Percentiles rank a stretch among this genome's conserved stretches.
These are phyloP conservation scores for Podila horticola DNA, from an alignment of 192 early-diverging fungal genomes.

Conservation along the genomic window DNA sequence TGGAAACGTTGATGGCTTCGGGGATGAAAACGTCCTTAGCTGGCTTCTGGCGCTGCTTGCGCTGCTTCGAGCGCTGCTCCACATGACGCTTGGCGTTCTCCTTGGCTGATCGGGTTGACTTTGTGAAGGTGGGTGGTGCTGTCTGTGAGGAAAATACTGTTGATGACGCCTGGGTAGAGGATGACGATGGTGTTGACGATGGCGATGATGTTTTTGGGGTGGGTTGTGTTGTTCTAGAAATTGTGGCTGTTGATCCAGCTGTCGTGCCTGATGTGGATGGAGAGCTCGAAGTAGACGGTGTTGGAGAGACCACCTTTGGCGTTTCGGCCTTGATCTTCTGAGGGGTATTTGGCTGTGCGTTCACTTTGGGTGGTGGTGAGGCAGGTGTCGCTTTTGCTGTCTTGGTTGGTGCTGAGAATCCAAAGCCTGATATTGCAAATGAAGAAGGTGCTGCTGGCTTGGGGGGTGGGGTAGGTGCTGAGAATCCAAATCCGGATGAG, in stretches of 20 bases:
- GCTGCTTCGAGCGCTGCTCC: constrained; percentile 21
- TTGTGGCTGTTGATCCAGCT: background rate
- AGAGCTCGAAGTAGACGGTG: background rate
- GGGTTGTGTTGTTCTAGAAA: background rate
- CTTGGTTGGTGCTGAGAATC: background rate
- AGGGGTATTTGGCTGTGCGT: too few relatives aligned
- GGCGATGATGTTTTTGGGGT: constrained; percentile 10
- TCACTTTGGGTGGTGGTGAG: too few relatives aligned
- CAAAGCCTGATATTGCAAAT: background rate
- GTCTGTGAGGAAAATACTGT: background rate
- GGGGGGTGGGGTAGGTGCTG: background rate
- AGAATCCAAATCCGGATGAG: constrained; percentile 2
- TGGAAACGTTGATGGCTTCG: constrained; percentile 84
- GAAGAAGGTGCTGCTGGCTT: background rate
- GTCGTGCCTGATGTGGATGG: background rate
- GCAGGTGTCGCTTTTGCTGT: background rate
- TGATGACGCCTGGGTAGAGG: constrained; percentile 2
- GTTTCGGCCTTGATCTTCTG: too few relatives aligned
- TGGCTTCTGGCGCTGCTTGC: constrained; percentile 39
- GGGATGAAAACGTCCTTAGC: constrained; percentile 80
- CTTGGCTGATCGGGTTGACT: constrained; percentile 29
- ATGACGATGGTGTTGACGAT: constrained; percentile 34
- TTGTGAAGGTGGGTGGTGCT: constrained; percentile 9
- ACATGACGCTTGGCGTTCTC: constrained; percentile 41
- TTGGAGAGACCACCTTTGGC: background rate